Conservation (phyloP, 306 rosid species). For the Inga leiocalycina region DNA sequence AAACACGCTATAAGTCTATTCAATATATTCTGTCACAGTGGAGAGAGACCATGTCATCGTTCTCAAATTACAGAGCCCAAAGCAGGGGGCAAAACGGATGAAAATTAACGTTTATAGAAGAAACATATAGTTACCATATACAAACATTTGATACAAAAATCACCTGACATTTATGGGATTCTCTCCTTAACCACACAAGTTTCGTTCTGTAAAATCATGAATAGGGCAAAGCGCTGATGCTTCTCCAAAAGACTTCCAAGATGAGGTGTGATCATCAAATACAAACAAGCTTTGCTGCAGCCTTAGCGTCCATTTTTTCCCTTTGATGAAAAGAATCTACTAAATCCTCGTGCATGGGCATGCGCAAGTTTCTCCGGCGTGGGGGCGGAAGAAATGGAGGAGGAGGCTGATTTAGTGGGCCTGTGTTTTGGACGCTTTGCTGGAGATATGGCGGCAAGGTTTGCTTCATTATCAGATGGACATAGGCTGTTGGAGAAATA, state of each 20-base stretch:
- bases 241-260: constrained; percentile 28
- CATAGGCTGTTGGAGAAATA: constrained; percentile 50
- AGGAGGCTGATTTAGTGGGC: constrained; percentile 72
- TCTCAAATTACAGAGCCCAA: constrained; percentile 50
- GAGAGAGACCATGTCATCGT: constrained; percentile 36
- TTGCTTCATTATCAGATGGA: constrained; percentile 68
- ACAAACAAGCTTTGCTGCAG: constrained; percentile 36
- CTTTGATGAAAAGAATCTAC: constrained; percentile 95
- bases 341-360: constrained; percentile 68
- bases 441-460: constrained; percentile 54
- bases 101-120: constrained; percentile 22
- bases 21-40: constrained; percentile 41
- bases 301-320: constrained; percentile 70
- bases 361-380: constrained; percentile 88
- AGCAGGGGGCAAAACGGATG: not conserved
- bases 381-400: constrained; percentile 73
- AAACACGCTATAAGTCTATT: constrained; percentile 33
- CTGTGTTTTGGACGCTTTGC: constrained; percentile 54
- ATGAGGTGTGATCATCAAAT: constrained; percentile 19
- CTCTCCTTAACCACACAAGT: constrained; percentile 36
- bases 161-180: constrained; percentile 41
- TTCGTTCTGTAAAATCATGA: constrained; percentile 30
- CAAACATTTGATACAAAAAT: constrained; percentile 76
- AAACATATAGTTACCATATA: constrained; percentile 79
- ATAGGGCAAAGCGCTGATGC: constrained; percentile 24